Conservation (phyloP, 192 early-diverging fungal species). For the Umbelopsis vinacea region DNA sequence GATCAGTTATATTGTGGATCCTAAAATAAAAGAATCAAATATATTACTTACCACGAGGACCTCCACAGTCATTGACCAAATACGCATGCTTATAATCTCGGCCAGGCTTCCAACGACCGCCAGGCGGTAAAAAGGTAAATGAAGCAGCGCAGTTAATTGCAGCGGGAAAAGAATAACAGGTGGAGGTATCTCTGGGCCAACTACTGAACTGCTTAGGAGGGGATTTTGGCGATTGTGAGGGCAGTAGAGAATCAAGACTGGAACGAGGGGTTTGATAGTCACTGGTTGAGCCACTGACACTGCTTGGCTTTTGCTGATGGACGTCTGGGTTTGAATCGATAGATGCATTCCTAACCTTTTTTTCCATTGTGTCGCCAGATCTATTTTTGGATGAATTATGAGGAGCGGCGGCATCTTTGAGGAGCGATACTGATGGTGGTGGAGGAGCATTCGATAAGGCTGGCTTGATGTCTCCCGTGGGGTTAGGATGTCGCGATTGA, state of each 20-base stretch:
- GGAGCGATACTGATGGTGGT: too few relatives aligned
- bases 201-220: not conserved
- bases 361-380: conserved; percentile 17
- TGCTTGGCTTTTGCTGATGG: not conserved
- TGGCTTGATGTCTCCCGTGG: not conserved
- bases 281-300: not conserved
- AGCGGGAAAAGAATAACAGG: not conserved
- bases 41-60: not conserved
- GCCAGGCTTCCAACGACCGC: not conserved
- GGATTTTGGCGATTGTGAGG: too few relatives aligned
- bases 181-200: conserved; percentile 5
- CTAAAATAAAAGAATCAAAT: not conserved
- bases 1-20: not conserved
- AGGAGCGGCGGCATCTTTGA: not conserved
- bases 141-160: conserved; percentile 2
- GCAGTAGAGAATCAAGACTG: too few relatives aligned
- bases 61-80: not conserved
- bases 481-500: too few relatives aligned
- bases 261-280: not conserved
- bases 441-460: too few relatives aligned
- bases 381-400: conserved; percentile 21
- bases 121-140: conserved; percentile 1
- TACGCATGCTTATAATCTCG: not conserved
- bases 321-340: conserved; percentile 14
- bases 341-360: conserved; percentile 11